Evolutionary conservation across 352 stramenopile genomes (phyloP).

Genomic region (Phytopythium ostracodes): DNA sequence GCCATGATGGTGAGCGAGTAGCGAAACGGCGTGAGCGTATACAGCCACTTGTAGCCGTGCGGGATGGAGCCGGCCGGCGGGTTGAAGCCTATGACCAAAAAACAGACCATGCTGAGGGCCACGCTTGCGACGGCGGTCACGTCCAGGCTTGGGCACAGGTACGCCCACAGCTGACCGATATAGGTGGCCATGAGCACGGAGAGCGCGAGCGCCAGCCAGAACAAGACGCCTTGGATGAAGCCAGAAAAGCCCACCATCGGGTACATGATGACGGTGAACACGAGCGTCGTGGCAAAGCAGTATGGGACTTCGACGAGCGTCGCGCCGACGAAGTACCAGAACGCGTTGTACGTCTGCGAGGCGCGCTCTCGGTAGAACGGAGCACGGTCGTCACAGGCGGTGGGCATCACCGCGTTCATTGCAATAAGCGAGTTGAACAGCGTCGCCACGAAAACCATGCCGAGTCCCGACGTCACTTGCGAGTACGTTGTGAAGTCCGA

Average conservation of each 20-base stretch:
- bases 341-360: constrained; percentile 74
- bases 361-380: constrained; percentile 67
- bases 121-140: constrained; percentile 19
- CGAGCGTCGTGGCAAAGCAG: constrained; percentile 39
- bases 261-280: constrained; percentile 51
- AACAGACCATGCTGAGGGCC: constrained; percentile 22
- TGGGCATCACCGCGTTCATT: constrained; percentile 52
- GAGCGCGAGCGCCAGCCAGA: constrained; percentile 37
- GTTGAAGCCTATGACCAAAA: constrained; percentile 37
- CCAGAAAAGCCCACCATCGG: constrained; percentile 44
- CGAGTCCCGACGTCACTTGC: constrained; percentile 26
- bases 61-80: constrained; percentile 24
- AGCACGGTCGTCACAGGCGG: constrained; percentile 67
- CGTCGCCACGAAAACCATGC: constrained; percentile 72
- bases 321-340: constrained; percentile 63
- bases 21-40: constrained; percentile 19
- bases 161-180: constrained; percentile 39
- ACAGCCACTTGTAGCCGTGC: constrained; percentile 27
- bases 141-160: constrained; percentile 17
- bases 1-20: constrained; percentile 23
- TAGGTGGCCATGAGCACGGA: constrained; percentile 40
- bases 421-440: constrained; percentile 66
- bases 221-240: constrained; percentile 27
- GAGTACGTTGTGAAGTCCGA: constrained; percentile 7
- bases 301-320: constrained; percentile 82